Percentiles rank a stretch among this genome's conserved stretches.
Conservation (phyloP, 2,329 filamentous ascomycete genomes). For the Colletotrichum limetticola region DNA sequence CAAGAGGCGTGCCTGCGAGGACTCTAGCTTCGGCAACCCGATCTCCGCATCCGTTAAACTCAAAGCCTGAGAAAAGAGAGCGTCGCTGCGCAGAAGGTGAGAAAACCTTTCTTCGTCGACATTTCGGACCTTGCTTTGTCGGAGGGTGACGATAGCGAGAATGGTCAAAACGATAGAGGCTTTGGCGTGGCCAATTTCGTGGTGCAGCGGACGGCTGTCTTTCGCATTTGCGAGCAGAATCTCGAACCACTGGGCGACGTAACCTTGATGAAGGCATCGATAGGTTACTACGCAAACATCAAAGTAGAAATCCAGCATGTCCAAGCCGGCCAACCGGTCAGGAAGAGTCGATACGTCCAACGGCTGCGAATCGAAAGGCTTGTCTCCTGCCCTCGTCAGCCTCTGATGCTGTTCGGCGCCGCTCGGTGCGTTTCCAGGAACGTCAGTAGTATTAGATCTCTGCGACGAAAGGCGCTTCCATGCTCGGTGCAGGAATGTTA, state of each 20-base stretch:
- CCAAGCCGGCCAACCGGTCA: conserved; percentile 30
- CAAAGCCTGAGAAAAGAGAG: conserved; percentile 39
- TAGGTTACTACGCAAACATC: conserved; percentile 70
- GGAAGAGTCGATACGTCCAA: conserved; percentile 35
- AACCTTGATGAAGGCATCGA: conserved; percentile 64
- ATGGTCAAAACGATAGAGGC: conserved; percentile 59
- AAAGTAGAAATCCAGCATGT: conserved; percentile 59
- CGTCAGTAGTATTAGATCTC: conserved; percentile 39
- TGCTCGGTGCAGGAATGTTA: conserved; percentile 66
- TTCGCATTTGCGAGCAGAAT: conserved; percentile 49
- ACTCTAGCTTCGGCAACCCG: conserved; percentile 64
- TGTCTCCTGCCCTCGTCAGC: conserved; percentile 42
- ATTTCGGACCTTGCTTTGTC: conserved; percentile 50
- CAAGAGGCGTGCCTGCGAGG: conserved; percentile 66
- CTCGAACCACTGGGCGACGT: conserved; percentile 59
- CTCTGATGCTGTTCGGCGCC: conserved; percentile 39
- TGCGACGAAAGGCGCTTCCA: conserved; percentile 55
- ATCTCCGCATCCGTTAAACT: conserved; percentile 55
- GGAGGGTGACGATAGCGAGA: conserved; percentile 59
- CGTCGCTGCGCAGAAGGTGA: conserved; percentile 38
- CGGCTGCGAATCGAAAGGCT: conserved; percentile 39
- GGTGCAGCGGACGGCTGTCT: conserved; percentile 47
- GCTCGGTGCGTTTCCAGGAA: conserved; percentile 32
- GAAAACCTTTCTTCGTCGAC: conserved; percentile 8
- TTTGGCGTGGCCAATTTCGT: conserved; percentile 54